Base-by-base conservation (phyloP, 192 early-diverging fungal genomes). In the Backusella circina region DNA sequence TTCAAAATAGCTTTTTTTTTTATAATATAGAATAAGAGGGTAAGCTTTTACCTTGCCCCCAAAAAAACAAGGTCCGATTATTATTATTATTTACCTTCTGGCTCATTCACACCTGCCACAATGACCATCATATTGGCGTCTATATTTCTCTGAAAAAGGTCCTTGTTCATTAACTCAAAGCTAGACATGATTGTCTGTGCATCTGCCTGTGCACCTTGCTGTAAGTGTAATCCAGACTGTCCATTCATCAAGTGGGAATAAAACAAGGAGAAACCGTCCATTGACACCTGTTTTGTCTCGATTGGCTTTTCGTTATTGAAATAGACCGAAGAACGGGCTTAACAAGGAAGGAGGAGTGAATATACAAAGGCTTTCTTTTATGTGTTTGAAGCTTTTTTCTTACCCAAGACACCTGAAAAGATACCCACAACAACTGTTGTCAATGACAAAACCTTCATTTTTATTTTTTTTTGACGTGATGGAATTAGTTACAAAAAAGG, bases 171-270 rank as follows among this genome's bases (percentile, higher is more conserved):
- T 35, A 30, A 21, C 32, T 37, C 67, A 31, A 28, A 50, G 50
- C 15, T 38, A 28, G 10, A 73, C 76, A 70, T 50, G 21, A 61
- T 28, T 33, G 28, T 4, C 33, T 38, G 65, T 44, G 36, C 54
- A 35, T 77, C 35, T 18, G 64, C 28, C 30, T 61, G 26, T 16
- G 64, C 32, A 18, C 16, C 36, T 26, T 78, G 71, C 23, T 78
- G 76, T 31, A 72, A 36, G 16, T 73, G 35, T 33, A 73, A 50
- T 8, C 31, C 23, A 39, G 73, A 65, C 26, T 78, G 71, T 50
- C 51, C 65, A n/a, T 72, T 65, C 76, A 78, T 68, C 47, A 78
- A 50, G 47, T 78, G 76, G 28, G 76, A 78, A 47, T 72, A 66
- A 36, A 73, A 65, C 28, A 68, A 38, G 35, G 71, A 54, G 37